Evolutionary conservation across 176 grass and related monocot genomes (phyloP).

Genomic region (Elaeis guineensis): DNA sequence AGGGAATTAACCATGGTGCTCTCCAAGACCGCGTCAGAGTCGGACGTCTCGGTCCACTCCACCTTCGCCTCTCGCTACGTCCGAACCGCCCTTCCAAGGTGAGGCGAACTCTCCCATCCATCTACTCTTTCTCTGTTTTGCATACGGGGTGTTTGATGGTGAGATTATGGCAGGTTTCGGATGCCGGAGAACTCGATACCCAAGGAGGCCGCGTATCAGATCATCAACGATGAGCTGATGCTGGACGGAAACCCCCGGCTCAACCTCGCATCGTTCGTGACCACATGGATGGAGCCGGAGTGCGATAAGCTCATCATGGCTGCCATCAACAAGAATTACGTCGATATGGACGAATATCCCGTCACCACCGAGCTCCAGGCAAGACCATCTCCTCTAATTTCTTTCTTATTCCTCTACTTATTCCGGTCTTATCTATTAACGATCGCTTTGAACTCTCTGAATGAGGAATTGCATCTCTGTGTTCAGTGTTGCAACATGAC

Average conservation of each 20-base stretch:
- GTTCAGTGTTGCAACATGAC: too few species aligned
- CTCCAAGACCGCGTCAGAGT: conserved; percentile 53
- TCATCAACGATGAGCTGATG: conserved; percentile 99
- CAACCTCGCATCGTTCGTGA: conserved; percentile 92
- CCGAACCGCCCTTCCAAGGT: conserved; percentile 72
- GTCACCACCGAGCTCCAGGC: conserved; percentile 98
- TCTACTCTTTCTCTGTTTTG: not conserved
- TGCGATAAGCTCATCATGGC: conserved; percentile 98
- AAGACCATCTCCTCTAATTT: not conserved
- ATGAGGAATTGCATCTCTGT: too few species aligned
- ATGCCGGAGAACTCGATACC: conserved; percentile 94
- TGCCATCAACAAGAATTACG: conserved; percentile 91
- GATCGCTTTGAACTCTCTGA: too few species aligned
- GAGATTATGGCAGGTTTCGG: conserved; percentile 34
- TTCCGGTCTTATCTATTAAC: too few species aligned
- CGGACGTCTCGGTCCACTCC: conserved; percentile 75
- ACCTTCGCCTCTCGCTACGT: conserved; percentile 97
- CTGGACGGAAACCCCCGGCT: conserved; percentile 96
- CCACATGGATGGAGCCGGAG: conserved; percentile 99
- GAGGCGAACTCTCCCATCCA: not conserved
- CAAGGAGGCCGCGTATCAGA: conserved; percentile 98
- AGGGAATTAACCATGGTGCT: conserved; percentile 33
- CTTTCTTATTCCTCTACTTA: too few species aligned
- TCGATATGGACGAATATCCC: conserved; percentile 99
- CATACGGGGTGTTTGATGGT: too few species aligned